Percentiles rank a stretch among this genome's conserved stretches.
Evolutionary conservation across 768 basidiomycete genomes (phyloP).

Genomic region (Termitomyces titanicus): DNA sequence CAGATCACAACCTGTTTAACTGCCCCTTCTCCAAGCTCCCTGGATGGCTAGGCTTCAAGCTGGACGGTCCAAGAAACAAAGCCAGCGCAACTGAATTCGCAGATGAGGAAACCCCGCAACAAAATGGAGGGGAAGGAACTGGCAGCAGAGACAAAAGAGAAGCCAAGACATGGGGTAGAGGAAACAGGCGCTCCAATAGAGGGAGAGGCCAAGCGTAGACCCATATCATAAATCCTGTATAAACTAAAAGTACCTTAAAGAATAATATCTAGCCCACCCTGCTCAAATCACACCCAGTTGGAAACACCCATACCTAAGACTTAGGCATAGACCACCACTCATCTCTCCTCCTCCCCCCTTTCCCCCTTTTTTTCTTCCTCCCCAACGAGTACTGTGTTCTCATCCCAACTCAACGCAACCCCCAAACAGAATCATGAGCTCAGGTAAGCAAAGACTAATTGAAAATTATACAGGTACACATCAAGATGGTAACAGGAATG

Average conservation of each 20-base stretch:
- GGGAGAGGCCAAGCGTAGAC: neutral
- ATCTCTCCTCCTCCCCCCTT: too few relatives aligned
- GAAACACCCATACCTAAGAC: too few relatives aligned
- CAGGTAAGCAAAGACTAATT: neutral
- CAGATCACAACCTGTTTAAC: neutral
- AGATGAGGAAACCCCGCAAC: neutral
- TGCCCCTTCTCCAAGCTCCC: neutral
- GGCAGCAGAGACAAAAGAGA: neutral
- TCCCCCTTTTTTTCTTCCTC: too few relatives aligned
- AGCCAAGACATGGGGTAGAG: neutral
- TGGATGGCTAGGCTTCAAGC: neutral
- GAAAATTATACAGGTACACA: neutral
- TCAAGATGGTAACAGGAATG: neutral
- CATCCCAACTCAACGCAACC: too few relatives aligned
- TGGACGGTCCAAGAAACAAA: neutral
- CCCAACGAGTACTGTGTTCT: too few relatives aligned
- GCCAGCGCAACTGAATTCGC: neutral
- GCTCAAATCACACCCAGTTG: too few relatives aligned
- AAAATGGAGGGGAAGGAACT: too few relatives aligned
- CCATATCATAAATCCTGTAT: too few relatives aligned
- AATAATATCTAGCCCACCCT: too few relatives aligned
- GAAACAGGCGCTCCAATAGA: neutral
- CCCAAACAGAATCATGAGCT: too few relatives aligned
- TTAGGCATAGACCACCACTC: too few relatives aligned
- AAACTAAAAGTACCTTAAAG: too few relatives aligned